A percentile compares a stretch with the other conserved stretches of the same genome.
phyloP scores from a whole-genome alignment of 345 rosid genomes.

The Eucalyptus cladocalyx region DNA sequence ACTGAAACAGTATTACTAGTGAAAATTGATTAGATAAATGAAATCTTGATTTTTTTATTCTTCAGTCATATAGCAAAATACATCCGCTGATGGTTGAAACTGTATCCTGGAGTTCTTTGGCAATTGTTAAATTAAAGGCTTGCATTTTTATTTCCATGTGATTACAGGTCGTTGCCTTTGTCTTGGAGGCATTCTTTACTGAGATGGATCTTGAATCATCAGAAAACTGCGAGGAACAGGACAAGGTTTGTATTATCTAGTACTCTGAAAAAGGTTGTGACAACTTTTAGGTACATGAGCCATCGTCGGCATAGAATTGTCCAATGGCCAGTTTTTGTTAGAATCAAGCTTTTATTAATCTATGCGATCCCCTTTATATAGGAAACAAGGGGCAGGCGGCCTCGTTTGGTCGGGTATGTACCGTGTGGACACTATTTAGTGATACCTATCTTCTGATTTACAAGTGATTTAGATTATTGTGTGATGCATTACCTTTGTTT shows the following conservation, averaged over 20 bases:
- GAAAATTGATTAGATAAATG: not conserved
- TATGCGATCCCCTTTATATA: not conserved
- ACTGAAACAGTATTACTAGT: not conserved
- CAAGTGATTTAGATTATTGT: not conserved
- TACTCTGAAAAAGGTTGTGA: too few species aligned
- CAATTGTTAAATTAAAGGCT: not conserved
- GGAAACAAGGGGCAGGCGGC: not conserved
- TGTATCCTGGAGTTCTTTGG: not conserved
- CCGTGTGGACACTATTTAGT: not conserved
- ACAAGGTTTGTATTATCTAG: constrained; percentile 23
- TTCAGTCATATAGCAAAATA: not conserved
- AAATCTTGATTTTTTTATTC: not conserved
- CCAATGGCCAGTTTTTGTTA: not conserved
- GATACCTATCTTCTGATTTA: not conserved
- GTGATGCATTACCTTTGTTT: not conserved
- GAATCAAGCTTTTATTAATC: not conserved
- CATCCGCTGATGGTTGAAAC: not conserved
- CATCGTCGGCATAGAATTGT: not conserved
- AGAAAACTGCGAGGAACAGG: constrained; percentile 32
- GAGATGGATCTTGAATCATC: constrained; percentile 81
- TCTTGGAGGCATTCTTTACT: constrained; percentile 95
- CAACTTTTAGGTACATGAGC: not conserved
- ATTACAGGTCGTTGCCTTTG: constrained; percentile 87
- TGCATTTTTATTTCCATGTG: not conserved
- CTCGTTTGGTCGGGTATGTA: constrained; percentile 59